phyloP scores from a whole-genome alignment of 192 early-diverging fungal genomes.

The Piromyces finnis region DNA sequence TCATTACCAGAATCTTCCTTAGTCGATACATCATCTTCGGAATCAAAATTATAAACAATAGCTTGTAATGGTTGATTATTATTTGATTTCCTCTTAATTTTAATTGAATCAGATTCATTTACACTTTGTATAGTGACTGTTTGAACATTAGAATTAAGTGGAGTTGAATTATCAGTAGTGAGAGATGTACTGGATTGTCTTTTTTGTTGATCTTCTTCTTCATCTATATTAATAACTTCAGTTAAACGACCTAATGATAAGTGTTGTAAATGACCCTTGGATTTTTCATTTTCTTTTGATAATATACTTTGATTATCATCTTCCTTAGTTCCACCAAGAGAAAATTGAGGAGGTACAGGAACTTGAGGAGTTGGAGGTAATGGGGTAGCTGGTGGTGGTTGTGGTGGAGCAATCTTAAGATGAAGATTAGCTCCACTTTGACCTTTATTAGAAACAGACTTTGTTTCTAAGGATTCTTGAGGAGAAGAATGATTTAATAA shows the following conservation, averaged over 20 bases:
- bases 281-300: not conserved
- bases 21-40: not conserved
- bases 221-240: not conserved
- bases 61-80: not conserved
- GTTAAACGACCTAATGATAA: not conserved
- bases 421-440: not conserved
- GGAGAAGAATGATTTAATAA: not conserved
- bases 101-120: not conserved
- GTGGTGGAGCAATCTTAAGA: too few relatives aligned
- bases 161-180: not conserved
- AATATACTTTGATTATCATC: not conserved
- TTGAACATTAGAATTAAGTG: not conserved
- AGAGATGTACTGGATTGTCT: not conserved
- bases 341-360: too few relatives aligned
- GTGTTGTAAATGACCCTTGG: not conserved
- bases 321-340: not conserved
- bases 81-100: not conserved
- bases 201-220: not conserved
- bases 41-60: not conserved
- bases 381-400: too few relatives aligned
- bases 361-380: too few relatives aligned
- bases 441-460: not conserved
- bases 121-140: not conserved
- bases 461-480: not conserved
- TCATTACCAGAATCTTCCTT: not conserved